Evolutionary conservation across 768 basidiomycete species (phyloP).

Genomic region (Myochromella boudieri): DNA sequence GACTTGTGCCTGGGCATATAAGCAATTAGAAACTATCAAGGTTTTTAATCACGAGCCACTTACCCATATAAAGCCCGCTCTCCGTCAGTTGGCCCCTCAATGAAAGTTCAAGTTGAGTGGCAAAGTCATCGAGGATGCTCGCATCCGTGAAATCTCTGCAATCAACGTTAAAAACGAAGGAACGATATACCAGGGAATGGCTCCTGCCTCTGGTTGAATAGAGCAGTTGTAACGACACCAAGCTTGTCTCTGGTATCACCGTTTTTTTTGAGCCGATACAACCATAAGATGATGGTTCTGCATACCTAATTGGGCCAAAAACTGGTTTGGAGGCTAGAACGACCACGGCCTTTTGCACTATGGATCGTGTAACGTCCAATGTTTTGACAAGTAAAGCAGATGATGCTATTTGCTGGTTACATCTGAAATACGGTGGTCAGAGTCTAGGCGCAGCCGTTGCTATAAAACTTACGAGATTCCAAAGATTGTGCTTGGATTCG

Average conservation of each 20-base stretch:
- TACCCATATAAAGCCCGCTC: constrained; percentile 94
- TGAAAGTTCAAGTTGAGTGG: constrained; percentile 70
- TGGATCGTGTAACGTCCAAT: constrained; percentile 89
- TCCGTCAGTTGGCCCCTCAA: constrained; percentile 84
- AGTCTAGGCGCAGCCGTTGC: background rate
- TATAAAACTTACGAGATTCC: constrained; percentile 80
- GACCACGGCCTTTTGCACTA: constrained; percentile 96
- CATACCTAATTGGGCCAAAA: constrained; percentile 88
- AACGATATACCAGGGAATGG: background rate
- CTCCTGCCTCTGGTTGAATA: constrained; percentile 79
- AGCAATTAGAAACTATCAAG: background rate
- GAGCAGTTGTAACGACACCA: constrained; percentile 88
- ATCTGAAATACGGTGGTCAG: constrained; percentile 43
- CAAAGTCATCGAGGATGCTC: constrained; percentile 88
- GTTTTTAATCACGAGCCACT: constrained; percentile 20
- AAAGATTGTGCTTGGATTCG: constrained; percentile 80
- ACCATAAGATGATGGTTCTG: too few species aligned
- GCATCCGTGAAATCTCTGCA: constrained; percentile 84
- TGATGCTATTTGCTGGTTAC: constrained; percentile 92
- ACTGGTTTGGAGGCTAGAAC: constrained; percentile 89
- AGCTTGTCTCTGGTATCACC: constrained; percentile 69
- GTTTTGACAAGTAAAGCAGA: constrained; percentile 74
- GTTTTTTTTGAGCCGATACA: too few species aligned
- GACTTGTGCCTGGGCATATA: constrained; percentile 56
- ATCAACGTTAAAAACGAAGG: background rate